These are phyloP conservation scores for Castanea mollissima DNA, from an alignment of 306 rosid species.

Conservation along the genomic window DNA sequence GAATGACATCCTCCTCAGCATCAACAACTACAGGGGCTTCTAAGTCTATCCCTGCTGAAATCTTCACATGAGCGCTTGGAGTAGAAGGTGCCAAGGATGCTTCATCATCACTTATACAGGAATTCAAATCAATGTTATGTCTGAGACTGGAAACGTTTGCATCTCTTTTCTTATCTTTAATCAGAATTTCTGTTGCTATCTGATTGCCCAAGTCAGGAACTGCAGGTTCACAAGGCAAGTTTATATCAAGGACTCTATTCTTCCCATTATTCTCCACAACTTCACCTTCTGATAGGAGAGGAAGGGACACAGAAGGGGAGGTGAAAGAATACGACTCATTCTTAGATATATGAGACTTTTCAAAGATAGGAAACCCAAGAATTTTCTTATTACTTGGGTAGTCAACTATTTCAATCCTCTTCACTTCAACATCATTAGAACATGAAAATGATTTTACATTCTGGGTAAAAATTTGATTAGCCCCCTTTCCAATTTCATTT, in stretches of 20 bases:
- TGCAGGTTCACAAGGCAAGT: constrained; percentile 71
- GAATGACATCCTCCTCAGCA: constrained; percentile 44
- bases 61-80: constrained; percentile 35
- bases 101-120: constrained; percentile 70
- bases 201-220: constrained; percentile 48
- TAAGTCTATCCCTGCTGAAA: constrained; percentile 56
- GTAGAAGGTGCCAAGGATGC: constrained; percentile 39
- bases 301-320: constrained; percentile 36
- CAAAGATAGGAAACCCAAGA: constrained; percentile 72
- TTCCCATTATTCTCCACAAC: constrained; percentile 36
- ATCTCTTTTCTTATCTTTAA: constrained; percentile 38
- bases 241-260: constrained; percentile 57
- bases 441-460: constrained; percentile 39
- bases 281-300: constrained; percentile 31
- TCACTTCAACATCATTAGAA: constrained; percentile 39
- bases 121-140: constrained; percentile 73
- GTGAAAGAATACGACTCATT: constrained; percentile 49
- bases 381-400: constrained; percentile 45
- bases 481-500: constrained; percentile 42
- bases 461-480: constrained; percentile 33
- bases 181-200: constrained; percentile 28
- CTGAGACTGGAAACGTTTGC: constrained; percentile 35
- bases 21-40: constrained; percentile 63
- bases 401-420: constrained; percentile 45
- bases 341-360: constrained; percentile 43